Evolutionary conservation across 306 rosid species (phyloP), one percentile per base, ranked within the genome.

Genomic region (Rosa rugosa): DNA sequence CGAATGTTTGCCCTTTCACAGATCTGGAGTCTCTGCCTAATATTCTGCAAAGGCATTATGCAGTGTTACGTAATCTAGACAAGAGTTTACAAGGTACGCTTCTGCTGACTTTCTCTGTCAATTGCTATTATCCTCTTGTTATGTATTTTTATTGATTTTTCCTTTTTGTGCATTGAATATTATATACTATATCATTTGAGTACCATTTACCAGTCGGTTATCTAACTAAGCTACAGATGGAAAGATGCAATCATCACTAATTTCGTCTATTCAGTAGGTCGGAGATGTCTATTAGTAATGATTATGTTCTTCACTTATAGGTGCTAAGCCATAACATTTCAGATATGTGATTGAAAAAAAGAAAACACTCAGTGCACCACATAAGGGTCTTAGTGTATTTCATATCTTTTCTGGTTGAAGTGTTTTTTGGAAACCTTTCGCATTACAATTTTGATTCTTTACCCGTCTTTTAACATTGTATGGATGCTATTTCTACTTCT

Each of bases 11-110:
- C 51, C 59, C n/a, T 75, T 69, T 47, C 63, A 62, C 92, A 92
- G 99, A 91, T 88, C 83, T 92, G 80, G 99, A 95, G 11, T 91
- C 95, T 20, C 89, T 95, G 11, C 99, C 99, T 50, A 83, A 82
- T 82, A 95, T 90, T 84, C 90, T 95, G 87, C 98, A 91, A 65
- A 95, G 84, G 93, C 90, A 95, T 82, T 95, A 95, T 77, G 86
- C 96, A 0, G 60, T 95, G 80, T 79, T 95, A 84, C 95, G 90
- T 64, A 97, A 90, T 84, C 87, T 95, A 45, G 99, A 95, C 86
- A 90, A 88, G 84, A 95, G 99, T 68, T 88, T 91, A 78, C 98
- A 88, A 60, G 99, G 99, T 92, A 78, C 59, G 80, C 22, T 73
- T 81, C 54, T 12, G 47, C 70, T 8, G 34, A 5, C 47, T n/a